Evolutionary conservation across 2,329 filamentous ascomycete genomes (phyloP).

Genomic region (Colletotrichum lentis): DNA sequence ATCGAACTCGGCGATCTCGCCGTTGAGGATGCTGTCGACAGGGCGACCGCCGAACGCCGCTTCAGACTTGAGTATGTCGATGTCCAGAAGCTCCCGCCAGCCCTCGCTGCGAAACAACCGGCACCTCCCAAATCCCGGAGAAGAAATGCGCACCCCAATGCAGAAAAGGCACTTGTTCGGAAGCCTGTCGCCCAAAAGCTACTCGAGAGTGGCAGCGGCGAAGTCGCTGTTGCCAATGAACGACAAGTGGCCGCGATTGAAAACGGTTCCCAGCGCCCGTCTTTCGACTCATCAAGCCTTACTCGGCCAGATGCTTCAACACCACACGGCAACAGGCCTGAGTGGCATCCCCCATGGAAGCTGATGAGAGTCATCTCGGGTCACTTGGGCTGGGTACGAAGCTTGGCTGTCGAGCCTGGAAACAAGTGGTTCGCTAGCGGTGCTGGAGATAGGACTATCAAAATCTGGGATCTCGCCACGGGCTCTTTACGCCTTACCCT

Average conservation of each 20-base stretch:
- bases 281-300: conserved; percentile 45
- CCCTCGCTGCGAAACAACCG: conserved; percentile 79
- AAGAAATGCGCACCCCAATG: conserved; percentile 42
- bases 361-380: conserved; percentile 97
- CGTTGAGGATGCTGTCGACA: conserved; percentile 1
- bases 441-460: conserved; percentile 94
- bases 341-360: conserved; percentile 99
- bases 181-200: conserved; percentile 46
- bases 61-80: conserved; percentile 79
- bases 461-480: conserved; percentile 96
- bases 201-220: conserved; percentile 45
- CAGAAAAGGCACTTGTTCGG: conserved; percentile 62
- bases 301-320: conserved; percentile 39
- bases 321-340: conserved; percentile 69
- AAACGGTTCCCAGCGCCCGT: neutral
- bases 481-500: conserved; percentile 85
- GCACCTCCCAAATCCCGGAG: conserved; percentile 51
- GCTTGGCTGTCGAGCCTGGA: conserved; percentile 88
- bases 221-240: conserved; percentile 3
- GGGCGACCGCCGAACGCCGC: conserved; percentile 51
- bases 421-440: conserved; percentile 98
- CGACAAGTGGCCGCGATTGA: neutral
- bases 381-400: conserved; percentile 93
- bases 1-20: conserved; percentile 5
- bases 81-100: conserved; percentile 78